phyloP scores from a whole-genome alignment of 139 green algal genomes.

The Chlamydomonas asymmetrica region DNA sequence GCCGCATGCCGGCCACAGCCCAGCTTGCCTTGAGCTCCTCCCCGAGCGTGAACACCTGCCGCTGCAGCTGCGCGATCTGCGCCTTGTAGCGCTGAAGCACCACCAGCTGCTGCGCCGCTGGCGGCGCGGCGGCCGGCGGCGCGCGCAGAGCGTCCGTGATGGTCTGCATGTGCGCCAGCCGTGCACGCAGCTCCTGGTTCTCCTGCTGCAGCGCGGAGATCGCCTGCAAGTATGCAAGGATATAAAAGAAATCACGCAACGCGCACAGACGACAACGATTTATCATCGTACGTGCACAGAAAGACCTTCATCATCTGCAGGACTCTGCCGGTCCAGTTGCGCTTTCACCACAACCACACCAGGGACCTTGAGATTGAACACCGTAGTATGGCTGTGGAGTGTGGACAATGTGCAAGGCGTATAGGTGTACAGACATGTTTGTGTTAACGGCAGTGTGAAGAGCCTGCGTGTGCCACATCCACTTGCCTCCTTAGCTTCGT shows the following conservation, averaged over 20 bases:
- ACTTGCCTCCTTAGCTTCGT: too few species aligned
- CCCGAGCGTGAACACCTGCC: conserved; percentile 27
- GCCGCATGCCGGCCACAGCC: not conserved
- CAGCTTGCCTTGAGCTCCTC: conserved; percentile 25
- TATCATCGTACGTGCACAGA: too few species aligned
- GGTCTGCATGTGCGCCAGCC: conserved; percentile 10
- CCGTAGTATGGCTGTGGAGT: too few species aligned
- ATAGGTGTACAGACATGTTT: too few species aligned
- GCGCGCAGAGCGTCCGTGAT: not conserved
- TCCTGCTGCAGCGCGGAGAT: not conserved
- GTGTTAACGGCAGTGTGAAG: too few species aligned
- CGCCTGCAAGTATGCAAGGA: not conserved
- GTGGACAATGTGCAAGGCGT: too few species aligned
- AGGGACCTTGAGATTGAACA: not conserved
- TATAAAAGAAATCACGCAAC: not conserved
- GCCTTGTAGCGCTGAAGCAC: conserved; percentile 30
- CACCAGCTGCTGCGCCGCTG: not conserved
- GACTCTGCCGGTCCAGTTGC: not conserved
- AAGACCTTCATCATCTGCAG: not conserved
- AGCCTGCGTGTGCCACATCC: too few species aligned
- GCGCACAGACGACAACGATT: too few species aligned
- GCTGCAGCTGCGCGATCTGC: conserved; percentile 32
- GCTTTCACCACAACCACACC: not conserved
- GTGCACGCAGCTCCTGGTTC: conserved; percentile 9
- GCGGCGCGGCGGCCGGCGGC: not conserved